Evolutionary conservation across 1,284 basidiomycete species (phyloP), one percentile per base, ranked within the genome.

Genomic region (Megacollybia platyphylla): DNA sequence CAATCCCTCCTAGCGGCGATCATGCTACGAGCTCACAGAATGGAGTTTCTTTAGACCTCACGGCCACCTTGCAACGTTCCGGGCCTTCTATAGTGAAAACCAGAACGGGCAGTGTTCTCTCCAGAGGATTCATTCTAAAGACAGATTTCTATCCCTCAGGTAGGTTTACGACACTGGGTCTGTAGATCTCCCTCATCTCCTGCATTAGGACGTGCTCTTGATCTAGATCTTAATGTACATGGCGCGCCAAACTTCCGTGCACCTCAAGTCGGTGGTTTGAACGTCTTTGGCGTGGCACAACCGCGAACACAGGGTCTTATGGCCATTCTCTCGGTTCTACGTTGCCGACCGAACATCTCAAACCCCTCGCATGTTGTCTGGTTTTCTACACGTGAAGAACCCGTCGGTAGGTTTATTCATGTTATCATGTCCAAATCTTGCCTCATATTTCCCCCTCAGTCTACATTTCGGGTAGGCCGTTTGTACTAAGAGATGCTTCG

Each of bases 211-310:
- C 77, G 90, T 45, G 89, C 90, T 7, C 68, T 92, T 38, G 87
- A 94, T 57, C 73, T 96, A n/a, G 88, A 92, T 54, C 71, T 97
- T 32, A 90, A 87, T 48, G 73, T 99, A 3, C 83, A 87, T 57
- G 96, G 96, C 30, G 94, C 94, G 15, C 93, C 94, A 2, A 97
- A 97, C 63, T 97, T 98, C 57, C 74, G 96, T 47, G 80, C 87
- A 39, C 83, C 84, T 17, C 68, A 78, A 44, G 73, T 79, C 39
- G 80, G 78, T 35, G 75, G 76, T 48, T 69, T 94, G 39, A 91
- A 92, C 50, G 88, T 97, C 2, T 96, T 86, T 57, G 93, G 91
- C 13, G 86, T 84, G 5, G 96, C 96, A 1, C 96, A 98, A 58
- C 96, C 96, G 9, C 90, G 93, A 3, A 80, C 90, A 0, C 84